Conservation (phyloP, 2,329 filamentous ascomycete genomes). For the Neoscytalidium dimidiatum region DNA sequence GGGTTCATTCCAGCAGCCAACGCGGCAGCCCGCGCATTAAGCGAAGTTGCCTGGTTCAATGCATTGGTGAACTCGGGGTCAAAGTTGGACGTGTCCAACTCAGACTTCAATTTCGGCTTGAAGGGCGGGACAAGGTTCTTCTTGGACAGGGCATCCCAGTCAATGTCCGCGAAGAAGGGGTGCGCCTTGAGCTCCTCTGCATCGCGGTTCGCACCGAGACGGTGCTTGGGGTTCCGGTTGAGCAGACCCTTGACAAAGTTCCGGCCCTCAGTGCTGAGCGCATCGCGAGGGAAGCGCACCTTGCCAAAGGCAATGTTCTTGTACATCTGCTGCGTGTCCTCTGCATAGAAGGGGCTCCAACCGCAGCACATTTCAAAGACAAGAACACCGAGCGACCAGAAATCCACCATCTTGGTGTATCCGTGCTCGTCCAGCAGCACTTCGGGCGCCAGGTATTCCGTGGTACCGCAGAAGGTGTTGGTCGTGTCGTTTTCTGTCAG, state of each 20-base stretch:
- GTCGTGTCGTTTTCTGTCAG: slow-evolving; percentile 96
- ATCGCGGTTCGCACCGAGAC: slow-evolving; percentile 86
- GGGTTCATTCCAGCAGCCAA: slow-evolving; percentile 79
- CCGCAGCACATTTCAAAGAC: slow-evolving; percentile 99
- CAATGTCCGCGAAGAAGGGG: slow-evolving; percentile 90
- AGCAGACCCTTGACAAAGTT: slow-evolving; percentile 98
- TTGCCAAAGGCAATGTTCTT: slow-evolving; percentile 99
- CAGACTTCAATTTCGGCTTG: slow-evolving; percentile 94
- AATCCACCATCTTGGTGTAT: slow-evolving; percentile 99
- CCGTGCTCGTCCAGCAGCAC: slow-evolving; percentile 94
- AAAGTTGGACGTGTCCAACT: slow-evolving; percentile 96
- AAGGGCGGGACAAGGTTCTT: slow-evolving; percentile 96
- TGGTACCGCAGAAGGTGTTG: slow-evolving; percentile 98
- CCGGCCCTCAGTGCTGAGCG: slow-evolving; percentile 87
- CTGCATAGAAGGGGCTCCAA: slow-evolving; percentile 98
- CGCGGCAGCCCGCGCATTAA: slow-evolving; percentile 88
- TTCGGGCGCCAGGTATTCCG: slow-evolving; percentile 94
- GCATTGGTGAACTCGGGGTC: slow-evolving; percentile 98
- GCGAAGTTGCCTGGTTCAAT: slow-evolving; percentile 74
- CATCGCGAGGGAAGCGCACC: slow-evolving; percentile 92
- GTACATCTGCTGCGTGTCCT: slow-evolving; percentile 99
- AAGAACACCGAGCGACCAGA: slow-evolving; percentile 95
- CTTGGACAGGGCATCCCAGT: slow-evolving; percentile 85
- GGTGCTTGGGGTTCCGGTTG: slow-evolving; percentile 95
- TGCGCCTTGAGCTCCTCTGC: slow-evolving; percentile 93